phyloP scores from a whole-genome alignment of 2,329 filamentous ascomycete species.

The Colletotrichum viniferum region DNA sequence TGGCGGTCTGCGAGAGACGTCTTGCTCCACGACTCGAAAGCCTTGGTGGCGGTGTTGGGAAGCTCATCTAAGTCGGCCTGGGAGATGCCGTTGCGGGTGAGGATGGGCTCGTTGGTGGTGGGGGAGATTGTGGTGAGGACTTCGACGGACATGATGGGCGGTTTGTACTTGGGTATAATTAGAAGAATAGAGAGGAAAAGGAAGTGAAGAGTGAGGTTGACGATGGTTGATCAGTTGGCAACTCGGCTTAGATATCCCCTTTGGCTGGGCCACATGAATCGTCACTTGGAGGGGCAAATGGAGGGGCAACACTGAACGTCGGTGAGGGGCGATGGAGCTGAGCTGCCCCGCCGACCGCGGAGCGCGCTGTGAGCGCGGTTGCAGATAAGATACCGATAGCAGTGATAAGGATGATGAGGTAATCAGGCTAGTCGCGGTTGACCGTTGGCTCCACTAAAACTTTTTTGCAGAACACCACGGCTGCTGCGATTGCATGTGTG shows the following conservation, averaged over 20 bases:
- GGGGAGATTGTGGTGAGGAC: conserved; percentile 84
- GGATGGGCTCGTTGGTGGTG: conserved; percentile 81
- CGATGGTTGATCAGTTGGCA: not conserved
- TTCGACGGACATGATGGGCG: conserved; percentile 63
- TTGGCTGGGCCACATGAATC: conserved; percentile 3
- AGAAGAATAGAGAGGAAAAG: not conserved
- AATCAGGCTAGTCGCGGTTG: conserved; percentile 17
- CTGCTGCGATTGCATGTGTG: not conserved
- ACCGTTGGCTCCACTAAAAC: conserved; percentile 5
- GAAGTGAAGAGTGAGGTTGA: not conserved
- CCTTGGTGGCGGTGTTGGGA: conserved; percentile 73
- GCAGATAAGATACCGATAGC: not conserved
- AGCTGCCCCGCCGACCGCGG: conserved; percentile 5
- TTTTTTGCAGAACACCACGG: conserved; percentile 10
- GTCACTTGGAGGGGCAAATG: conserved; percentile 16
- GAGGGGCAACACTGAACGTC: not conserved
- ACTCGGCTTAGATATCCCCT: conserved; percentile 9
- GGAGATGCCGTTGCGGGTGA: conserved; percentile 79
- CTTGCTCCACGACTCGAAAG: conserved; percentile 78
- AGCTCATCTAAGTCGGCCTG: conserved; percentile 72
- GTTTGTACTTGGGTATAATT: not conserved
- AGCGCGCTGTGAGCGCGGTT: not conserved
- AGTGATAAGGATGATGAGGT: conserved; percentile 8
- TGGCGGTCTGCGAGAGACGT: conserved; percentile 78
- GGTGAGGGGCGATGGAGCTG: not conserved